These are phyloP conservation scores for Hypoxylon crocopeplum DNA, from an alignment of 495 filamentous ascomycete genomes.

Conservation along the genomic window DNA sequence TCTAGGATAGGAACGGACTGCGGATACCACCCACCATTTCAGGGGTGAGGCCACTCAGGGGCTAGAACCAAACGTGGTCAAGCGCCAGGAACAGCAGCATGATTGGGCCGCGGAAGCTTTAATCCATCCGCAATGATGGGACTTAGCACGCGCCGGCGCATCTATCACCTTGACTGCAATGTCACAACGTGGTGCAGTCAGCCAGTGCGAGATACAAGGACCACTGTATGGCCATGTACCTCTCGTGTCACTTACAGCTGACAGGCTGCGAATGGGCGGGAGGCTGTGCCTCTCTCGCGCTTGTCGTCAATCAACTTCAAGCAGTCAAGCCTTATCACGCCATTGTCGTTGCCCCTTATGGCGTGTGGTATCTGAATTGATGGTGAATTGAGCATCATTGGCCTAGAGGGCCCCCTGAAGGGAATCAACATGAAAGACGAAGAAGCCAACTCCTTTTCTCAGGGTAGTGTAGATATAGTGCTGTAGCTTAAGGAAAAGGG, in stretches of 20 bases:
- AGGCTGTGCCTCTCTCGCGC: conserved; percentile 12
- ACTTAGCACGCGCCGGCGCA: conserved; percentile 29
- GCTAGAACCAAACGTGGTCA: conserved; percentile 35
- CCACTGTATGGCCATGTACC: conserved; percentile 7
- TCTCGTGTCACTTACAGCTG: background rate
- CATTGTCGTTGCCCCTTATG: too few species aligned
- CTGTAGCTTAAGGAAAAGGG: background rate
- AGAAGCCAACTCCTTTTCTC: background rate
- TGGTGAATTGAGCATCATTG: too few species aligned
- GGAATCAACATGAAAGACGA: too few species aligned
- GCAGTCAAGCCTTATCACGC: conserved; percentile 1
- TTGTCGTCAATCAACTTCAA: conserved; percentile 13
- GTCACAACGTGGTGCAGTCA: background rate
- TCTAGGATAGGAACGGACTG: background rate
- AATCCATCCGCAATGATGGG: conserved; percentile 39
- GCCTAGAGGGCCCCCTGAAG: too few species aligned
- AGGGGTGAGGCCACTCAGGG: conserved; percentile 15
- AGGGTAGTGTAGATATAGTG: background rate
- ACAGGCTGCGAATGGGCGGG: background rate
- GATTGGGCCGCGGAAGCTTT: conserved; percentile 56
- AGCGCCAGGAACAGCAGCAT: conserved; percentile 54
- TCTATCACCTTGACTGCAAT: conserved; percentile 20
- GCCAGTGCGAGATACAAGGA: background rate
- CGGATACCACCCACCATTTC: conserved; percentile 22
- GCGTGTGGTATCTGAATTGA: too few species aligned